Percentiles rank a stretch among this genome's conserved stretches.
Evolutionary conservation across 2,329 filamentous ascomycete genomes (phyloP).

Genomic region (Chaetomium sp.): DNA sequence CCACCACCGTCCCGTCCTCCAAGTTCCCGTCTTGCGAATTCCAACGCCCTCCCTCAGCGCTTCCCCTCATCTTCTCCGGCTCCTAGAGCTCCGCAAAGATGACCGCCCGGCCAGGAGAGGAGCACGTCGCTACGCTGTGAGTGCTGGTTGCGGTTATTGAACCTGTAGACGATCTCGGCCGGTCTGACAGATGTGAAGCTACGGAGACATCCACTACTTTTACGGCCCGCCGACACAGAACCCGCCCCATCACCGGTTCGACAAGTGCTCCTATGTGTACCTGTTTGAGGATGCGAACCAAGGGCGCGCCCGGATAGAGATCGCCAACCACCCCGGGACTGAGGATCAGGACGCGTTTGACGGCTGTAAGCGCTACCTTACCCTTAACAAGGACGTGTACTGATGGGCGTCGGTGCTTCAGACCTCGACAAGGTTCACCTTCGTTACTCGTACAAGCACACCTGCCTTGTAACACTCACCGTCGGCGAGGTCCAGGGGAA

Average conservation of each 20-base stretch:
- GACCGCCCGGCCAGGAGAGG: conserved; percentile 50
- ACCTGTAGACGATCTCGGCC: background rate
- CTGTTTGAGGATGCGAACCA: conserved; percentile 73
- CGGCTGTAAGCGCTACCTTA: conserved; percentile 61
- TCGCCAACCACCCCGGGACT: conserved; percentile 74
- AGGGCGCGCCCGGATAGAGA: conserved; percentile 69
- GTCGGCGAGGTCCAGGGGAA: conserved; percentile 57
- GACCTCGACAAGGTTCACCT: conserved; percentile 67
- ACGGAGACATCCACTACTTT: conserved; percentile 78
- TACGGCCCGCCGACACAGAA: conserved; percentile 67
- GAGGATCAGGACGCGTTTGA: conserved; percentile 79
- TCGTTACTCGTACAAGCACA: conserved; percentile 73
- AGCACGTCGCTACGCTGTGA: conserved; percentile 52
- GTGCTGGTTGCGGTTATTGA: conserved; percentile 15
- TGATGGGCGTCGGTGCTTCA: conserved; percentile 41
- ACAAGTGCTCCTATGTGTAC: conserved; percentile 78
- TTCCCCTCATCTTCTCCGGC: background rate
- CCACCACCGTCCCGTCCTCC: background rate
- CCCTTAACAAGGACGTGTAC: background rate
- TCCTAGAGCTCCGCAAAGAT: conserved; percentile 37
- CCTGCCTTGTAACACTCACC: conserved; percentile 68
- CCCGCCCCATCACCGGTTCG: conserved; percentile 78
- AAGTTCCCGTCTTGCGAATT: background rate
- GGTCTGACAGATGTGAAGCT: conserved; percentile 52
- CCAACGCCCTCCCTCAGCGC: conserved; percentile 9